Evolutionary conservation across 2,329 filamentous ascomycete species (phyloP).

Genomic region (Fusarium burgessii): DNA sequence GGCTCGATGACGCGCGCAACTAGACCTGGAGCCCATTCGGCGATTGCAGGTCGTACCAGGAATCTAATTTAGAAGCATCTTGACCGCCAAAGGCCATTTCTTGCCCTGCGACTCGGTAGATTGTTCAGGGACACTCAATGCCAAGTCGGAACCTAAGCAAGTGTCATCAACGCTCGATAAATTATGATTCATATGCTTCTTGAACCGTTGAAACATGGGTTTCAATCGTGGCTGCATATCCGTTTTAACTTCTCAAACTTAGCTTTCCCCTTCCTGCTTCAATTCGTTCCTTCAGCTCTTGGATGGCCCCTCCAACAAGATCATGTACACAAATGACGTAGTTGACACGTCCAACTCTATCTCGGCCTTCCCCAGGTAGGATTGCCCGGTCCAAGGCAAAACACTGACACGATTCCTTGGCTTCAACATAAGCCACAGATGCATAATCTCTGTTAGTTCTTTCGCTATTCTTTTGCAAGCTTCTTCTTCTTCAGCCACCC

Average conservation of each 20-base stretch:
- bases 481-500: conserved; percentile 12
- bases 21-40: not conserved
- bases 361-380: conserved; percentile 5
- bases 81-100: not conserved
- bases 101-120: not conserved
- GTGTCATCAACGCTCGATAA: not conserved
- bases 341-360: not conserved
- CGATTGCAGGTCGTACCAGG: not conserved
- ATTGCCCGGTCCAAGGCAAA: conserved; percentile 1
- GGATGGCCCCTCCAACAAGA: not conserved
- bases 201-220: not conserved
- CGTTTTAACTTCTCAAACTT: not conserved
- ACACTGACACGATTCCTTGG: not conserved
- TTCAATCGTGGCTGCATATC: not conserved
- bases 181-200: not conserved
- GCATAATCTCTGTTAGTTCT: not conserved
- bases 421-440: conserved; percentile 6
- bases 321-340: conserved; percentile 27
- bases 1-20: conserved; percentile 12
- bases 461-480: not conserved
- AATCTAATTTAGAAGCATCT: not conserved
- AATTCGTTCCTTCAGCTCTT: not conserved
- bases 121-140: conserved; percentile 4
- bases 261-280: not conserved
- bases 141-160: conserved; percentile 14